phyloP scores from a whole-genome alignment of 352 stramenopile genomes.

The Phytophthora uliginosa region DNA sequence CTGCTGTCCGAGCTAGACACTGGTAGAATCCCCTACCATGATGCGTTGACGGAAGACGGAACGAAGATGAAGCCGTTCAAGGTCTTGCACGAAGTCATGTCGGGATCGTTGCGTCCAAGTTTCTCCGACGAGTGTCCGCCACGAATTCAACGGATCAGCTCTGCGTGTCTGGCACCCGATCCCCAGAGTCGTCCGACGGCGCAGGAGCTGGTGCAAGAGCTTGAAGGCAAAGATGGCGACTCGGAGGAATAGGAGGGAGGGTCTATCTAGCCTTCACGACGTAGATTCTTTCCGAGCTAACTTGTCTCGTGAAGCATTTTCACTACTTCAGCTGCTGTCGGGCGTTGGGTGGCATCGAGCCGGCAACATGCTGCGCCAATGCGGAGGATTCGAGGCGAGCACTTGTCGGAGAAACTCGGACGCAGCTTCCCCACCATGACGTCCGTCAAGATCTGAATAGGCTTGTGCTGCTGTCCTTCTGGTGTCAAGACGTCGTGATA shows the following conservation, averaged over 20 bases:
- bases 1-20: slow-evolving; percentile 60
- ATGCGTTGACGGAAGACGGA: slow-evolving; percentile 22
- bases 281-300: not conserved
- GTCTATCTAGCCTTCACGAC: too few species aligned
- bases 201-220: slow-evolving; percentile 11
- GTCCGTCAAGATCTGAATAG: not conserved
- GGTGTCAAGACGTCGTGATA: not conserved
- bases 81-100: slow-evolving; percentile 52
- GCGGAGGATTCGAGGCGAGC: not conserved
- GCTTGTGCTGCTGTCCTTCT: not conserved
- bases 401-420: not conserved
- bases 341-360: not conserved
- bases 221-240: slow-evolving; percentile 4
- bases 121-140: slow-evolving; percentile 52
- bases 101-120: slow-evolving; percentile 46
- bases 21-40: slow-evolving; percentile 37
- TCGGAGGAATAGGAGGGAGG: not conserved
- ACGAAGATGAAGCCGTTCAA: slow-evolving; percentile 42
- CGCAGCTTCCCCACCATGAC: not conserved
- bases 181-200: slow-evolving; percentile 13
- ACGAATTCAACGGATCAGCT: slow-evolving; percentile 30
- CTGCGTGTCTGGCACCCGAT: slow-evolving; percentile 32
- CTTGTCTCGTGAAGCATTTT: not conserved
- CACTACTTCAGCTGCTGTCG: not conserved
- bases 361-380: not conserved